Evolutionary conservation across 2,329 filamentous ascomycete species (phyloP), one percentile per base, ranked within the genome.

Genomic region (Leptographium procerum): DNA sequence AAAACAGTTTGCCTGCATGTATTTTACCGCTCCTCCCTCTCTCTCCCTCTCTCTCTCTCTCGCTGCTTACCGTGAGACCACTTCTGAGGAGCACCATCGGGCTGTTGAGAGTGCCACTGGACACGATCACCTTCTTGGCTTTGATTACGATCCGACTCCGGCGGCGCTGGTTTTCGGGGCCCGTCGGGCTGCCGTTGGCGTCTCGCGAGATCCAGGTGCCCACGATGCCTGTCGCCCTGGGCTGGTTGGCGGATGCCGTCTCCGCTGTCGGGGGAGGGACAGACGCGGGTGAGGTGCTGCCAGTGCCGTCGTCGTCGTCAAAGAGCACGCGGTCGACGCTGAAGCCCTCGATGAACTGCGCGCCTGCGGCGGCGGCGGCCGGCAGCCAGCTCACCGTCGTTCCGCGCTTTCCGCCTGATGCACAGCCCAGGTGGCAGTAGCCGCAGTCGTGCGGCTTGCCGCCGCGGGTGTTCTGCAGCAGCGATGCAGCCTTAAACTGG

Each of bases 341-440:
- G 66, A 94, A 89, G 0, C 91, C 91, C 74, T 96, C 90, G 59
- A 95, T 81, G 68, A 96, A 96, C 62, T 80, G 76, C 1, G 91
- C 88, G 0, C 91, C 91, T 0, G 87, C 84, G 56, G 79, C 78
- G 1, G 85, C 87, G 2, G 92, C 91, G 65, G 91, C 89, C 0
- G 88, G 88, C 16, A 96, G 75, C 77, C 84, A 96, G 8, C 83
- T 83, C 28, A 88, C 83, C 0, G 82, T 80, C 0, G 91, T 88
- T 0, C 91, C 90, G 69, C 87, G 85, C 73, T 96, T 96, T 62
- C 85, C 83, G 52, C 80, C 83, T 2, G 82, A 81, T 24, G 81
- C 81, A 65, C 83, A 86, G 13, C 83, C 83, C 36, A 84, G 65
- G 40, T 77, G 75, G 67, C 83, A 86, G 61, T 78, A 76, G 11